Base-by-base conservation (phyloP, 768 basidiomycete genomes). In the Phaeotremella skinneri region DNA sequence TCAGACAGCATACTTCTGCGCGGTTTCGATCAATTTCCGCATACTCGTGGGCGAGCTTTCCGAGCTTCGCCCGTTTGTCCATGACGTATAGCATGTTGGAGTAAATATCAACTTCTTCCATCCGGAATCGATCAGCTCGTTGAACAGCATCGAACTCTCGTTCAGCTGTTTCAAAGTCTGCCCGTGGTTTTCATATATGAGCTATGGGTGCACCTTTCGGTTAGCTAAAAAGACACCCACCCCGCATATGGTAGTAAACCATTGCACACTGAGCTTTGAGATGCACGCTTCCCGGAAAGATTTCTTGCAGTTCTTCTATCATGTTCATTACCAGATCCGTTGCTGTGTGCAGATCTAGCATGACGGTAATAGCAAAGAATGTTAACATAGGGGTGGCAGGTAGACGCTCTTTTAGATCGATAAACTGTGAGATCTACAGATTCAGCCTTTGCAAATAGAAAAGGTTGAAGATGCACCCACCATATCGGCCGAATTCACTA, bases 71-170 rank as follows among this genome's bases (percentile, higher is more conserved):
- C 45, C 85, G 84, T 68, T 90, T 90, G 69, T 92, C 89, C 49
- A 90, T 90, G 2, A 98, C 92, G 76, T 97, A 98, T 41, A 98
- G 82, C 72, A 98, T 96, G 73, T 98, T 96, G 56, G 92, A 94
- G 76, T 88, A 92, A 34, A 96, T 85, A 70, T 98, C 96, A 56
- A 98, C 87, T 69, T 96, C 90, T 64, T 99, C 96, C 57, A 96
- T 84, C 25, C 92, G 84, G 77, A 85, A 86, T 7, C 93, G 94
- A 73, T 97, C 92, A 32, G 87, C 72, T 2, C 80, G 77, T 31
- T 90, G 83, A 31, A 98, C 88, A 64, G 83, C 82, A 67, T 91
- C 88, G 74, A 97, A 99, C 68, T 91, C 86, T 29, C 78, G 78
- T 73, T 90, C 89, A 2, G 96, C 91, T 56, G 85, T 85, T 54